Evolutionary conservation across 495 filamentous ascomycete genomes (phyloP).

Genomic region (Lasiosphaeris hirsuta): DNA sequence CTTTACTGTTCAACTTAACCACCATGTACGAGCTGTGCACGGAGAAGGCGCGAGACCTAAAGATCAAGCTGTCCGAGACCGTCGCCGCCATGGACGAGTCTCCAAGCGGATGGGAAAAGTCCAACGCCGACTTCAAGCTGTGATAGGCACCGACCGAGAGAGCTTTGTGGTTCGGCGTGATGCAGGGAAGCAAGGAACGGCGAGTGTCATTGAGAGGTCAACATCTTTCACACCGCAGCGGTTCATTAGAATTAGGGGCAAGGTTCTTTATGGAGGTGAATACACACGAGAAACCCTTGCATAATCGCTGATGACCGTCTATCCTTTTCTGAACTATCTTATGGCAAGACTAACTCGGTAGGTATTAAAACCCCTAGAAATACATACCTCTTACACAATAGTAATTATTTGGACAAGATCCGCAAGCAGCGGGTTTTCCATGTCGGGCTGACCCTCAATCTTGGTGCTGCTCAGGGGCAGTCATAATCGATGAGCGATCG

Average conservation of each 20-base stretch:
- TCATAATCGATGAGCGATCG: not conserved
- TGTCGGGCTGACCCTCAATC: not conserved
- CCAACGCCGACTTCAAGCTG: conserved; percentile 76
- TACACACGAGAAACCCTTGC: too few species aligned
- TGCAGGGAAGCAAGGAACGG: not conserved
- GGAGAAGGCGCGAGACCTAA: conserved; percentile 65
- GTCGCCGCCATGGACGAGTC: conserved; percentile 53
- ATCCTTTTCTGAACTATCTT: too few species aligned
- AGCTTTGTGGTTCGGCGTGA: not conserved
- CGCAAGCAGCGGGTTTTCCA: not conserved
- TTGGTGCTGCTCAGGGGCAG: not conserved
- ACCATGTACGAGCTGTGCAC: conserved; percentile 92
- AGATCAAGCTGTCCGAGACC: conserved; percentile 64
- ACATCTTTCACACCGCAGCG: not conserved
- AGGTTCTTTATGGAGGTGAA: not conserved
- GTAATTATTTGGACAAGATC: not conserved
- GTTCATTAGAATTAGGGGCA: not conserved
- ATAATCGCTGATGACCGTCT: too few species aligned
- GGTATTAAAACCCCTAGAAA: too few species aligned
- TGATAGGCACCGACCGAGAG: not conserved
- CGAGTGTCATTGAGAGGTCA: not conserved
- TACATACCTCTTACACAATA: not conserved
- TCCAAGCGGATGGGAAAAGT: conserved; percentile 62
- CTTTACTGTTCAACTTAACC: conserved; percentile 80
- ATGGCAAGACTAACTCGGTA: too few species aligned